These are phyloP conservation scores for Madurella fahalii DNA, from an alignment of 2,329 filamentous ascomycete genomes.

Conservation along the genomic window DNA sequence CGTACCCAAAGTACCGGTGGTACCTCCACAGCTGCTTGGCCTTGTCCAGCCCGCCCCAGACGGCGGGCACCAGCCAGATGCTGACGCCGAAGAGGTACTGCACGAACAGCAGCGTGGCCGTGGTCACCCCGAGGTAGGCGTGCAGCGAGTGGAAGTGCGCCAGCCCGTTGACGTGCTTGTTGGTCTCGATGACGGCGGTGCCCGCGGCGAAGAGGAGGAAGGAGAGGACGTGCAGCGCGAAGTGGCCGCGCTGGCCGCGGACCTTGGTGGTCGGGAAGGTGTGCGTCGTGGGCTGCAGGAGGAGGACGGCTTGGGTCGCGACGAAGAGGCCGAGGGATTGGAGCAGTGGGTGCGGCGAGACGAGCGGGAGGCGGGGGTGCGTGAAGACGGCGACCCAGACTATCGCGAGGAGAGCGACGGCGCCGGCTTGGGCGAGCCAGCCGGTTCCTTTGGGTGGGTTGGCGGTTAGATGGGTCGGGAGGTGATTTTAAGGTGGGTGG, in stretches of 20 bases:
- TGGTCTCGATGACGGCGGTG: conserved; percentile 71
- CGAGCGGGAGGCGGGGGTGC: conserved; percentile 61
- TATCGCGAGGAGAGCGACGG: conserved; percentile 68
- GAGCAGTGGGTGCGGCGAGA: conserved; percentile 81
- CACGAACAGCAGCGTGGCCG: conserved; percentile 63
- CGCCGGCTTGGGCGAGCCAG: conserved; percentile 72
- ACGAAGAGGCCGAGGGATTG: conserved; percentile 65
- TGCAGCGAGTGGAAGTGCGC: conserved; percentile 77
- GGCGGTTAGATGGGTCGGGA: background rate
- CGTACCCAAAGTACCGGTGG: conserved; percentile 75
- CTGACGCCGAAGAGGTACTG: conserved; percentile 79
- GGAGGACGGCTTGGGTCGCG: conserved; percentile 72
- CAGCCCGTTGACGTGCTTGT: conserved; percentile 68
- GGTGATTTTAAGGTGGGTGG: background rate
- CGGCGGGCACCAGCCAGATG: conserved; percentile 68
- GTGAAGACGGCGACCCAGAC: conserved; percentile 76
- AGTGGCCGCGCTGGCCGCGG: conserved; percentile 59
- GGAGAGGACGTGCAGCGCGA: conserved; percentile 62
- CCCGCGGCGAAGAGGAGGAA: conserved; percentile 60
- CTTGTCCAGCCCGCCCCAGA: conserved; percentile 75
- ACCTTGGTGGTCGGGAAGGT: conserved; percentile 60
- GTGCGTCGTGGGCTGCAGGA: conserved; percentile 84
- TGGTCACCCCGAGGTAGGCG: conserved; percentile 74
- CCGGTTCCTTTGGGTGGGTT: conserved; percentile 64
- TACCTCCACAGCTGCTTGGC: conserved; percentile 89